Evolutionary conservation across 441 rosid genomes (phyloP).

Genomic region (Rhodomyrtus psidioides): DNA sequence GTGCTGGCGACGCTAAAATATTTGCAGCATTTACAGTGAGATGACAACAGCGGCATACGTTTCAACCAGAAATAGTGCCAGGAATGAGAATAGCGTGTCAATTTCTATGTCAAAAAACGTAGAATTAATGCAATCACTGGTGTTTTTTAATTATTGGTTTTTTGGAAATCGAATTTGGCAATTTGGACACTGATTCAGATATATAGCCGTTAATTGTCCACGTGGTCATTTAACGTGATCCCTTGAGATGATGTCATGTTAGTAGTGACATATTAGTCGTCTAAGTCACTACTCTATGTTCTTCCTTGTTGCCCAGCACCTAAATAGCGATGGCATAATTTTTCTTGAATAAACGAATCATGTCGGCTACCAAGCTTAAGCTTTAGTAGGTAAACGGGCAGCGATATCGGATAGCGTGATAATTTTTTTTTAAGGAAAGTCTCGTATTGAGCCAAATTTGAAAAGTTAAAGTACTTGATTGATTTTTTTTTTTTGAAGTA

Average conservation of each 20-base stretch:
- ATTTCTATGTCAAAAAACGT: neutral
- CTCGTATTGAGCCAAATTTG: neutral
- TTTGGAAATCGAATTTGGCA: too few species aligned
- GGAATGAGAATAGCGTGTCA: neutral
- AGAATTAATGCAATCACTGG: neutral
- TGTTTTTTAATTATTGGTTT: neutral
- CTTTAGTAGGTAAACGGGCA: neutral
- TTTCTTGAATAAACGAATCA: neutral
- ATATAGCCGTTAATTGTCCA: neutral
- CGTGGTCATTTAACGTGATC: too few species aligned
- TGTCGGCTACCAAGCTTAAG: neutral
- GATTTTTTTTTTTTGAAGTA: neutral
- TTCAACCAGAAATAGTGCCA: neutral
- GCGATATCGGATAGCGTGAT: neutral
- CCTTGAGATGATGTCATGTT: too few species aligned
- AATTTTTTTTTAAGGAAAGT: neutral
- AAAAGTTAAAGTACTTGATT: neutral
- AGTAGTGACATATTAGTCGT: neutral
- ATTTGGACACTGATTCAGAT: neutral
- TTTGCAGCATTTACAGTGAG: neutral
- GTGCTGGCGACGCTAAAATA: neutral
- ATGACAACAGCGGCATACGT: neutral
- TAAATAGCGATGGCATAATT: neutral
- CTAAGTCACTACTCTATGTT: neutral
- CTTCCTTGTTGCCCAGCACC: neutral